Base-by-base conservation (phyloP, 83 land plant genomes). In the Larix sibirica region DNA sequence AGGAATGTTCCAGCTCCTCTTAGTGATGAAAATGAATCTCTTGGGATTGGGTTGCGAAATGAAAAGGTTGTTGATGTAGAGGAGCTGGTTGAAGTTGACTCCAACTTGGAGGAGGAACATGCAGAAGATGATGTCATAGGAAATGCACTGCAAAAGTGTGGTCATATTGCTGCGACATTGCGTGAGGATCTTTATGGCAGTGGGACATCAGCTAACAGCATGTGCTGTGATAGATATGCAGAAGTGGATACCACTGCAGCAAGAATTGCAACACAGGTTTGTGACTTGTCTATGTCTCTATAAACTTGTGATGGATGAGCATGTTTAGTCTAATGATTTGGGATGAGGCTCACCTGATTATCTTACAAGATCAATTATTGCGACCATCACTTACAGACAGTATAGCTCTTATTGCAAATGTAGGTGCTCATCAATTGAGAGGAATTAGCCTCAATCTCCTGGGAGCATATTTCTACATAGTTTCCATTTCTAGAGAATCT, bases 231-330 rank as follows among this genome's bases (percentile, higher is more conserved):
- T 67, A 83, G 98, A 16, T 97, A 94, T 81, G 89, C 95, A 17
- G 99, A 94, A 80, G 90, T 90, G 79, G 97, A 94, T 73, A 81
- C 89, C 76, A 87, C 95, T 77, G 88, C 95, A 23, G 90, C 90
- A 12, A 92, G 91, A 84, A 87, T 98, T 74, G 96, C 96, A 17
- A 91, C 98, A 75, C 99, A 96, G 95, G 99, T 97, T 68, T 83
- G 83, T 71, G 26, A 47, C 16, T 54, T 26, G 61, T 76, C 33
- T 23, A 26, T 38, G 56, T 54, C 47, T 38, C 1, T 23, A 76
- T 16, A 23, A 54, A 54, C 61, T 76, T 76, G 20, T 54, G 24
- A 24, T 23, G 23, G 31, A 10, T 50, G 56, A 4, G 26, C 21
- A 50, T 24, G 28, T 20, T 76, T 23, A 4, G 33, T 54, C 18